Evolutionary conservation across 768 basidiomycete genomes (phyloP).

Genomic region (Auricularia heimuer): DNA sequence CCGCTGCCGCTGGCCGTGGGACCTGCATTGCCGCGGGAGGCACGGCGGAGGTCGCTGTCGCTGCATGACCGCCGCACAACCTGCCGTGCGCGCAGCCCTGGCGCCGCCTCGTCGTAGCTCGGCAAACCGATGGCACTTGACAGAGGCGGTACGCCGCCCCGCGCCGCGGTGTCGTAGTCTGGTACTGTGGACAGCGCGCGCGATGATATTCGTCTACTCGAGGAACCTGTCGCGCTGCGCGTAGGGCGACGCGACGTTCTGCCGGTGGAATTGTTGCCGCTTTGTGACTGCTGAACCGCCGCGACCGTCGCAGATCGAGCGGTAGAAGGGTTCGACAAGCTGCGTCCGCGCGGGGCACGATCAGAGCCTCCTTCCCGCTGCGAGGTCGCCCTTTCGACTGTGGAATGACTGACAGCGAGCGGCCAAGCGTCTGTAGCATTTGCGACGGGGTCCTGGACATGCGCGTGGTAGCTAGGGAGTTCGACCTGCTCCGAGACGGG

Average conservation of each 20-base stretch:
- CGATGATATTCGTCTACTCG: constrained; percentile 26
- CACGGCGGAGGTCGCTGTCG: too few species aligned
- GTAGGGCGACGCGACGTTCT: not conserved
- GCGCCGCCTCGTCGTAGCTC: constrained; percentile 66
- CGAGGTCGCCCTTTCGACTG: too few species aligned
- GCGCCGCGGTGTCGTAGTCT: constrained; percentile 71
- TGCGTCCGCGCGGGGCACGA: too few species aligned
- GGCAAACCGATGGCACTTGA: constrained; percentile 69
- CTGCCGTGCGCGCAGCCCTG: too few species aligned
- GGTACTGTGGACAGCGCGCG: constrained; percentile 72
- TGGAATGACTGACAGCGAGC: not conserved
- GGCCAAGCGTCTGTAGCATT: constrained; percentile 18
- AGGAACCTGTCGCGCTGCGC: not conserved
- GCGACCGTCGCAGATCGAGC: too few species aligned
- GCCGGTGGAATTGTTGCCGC: too few species aligned
- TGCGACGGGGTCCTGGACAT: constrained; percentile 78
- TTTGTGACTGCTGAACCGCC: too few species aligned
- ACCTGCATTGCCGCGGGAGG: too few species aligned
- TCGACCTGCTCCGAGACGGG: constrained; percentile 58
- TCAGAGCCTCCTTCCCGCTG: too few species aligned
- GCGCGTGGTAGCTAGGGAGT: constrained; percentile 81
- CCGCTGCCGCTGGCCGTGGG: too few species aligned
- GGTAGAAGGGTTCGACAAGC: not conserved
- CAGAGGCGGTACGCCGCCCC: constrained; percentile 75
- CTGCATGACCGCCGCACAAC: too few species aligned